phyloP scores from a whole-genome alignment of 208 protist genomes.

The Leishmania tarentolae region DNA sequence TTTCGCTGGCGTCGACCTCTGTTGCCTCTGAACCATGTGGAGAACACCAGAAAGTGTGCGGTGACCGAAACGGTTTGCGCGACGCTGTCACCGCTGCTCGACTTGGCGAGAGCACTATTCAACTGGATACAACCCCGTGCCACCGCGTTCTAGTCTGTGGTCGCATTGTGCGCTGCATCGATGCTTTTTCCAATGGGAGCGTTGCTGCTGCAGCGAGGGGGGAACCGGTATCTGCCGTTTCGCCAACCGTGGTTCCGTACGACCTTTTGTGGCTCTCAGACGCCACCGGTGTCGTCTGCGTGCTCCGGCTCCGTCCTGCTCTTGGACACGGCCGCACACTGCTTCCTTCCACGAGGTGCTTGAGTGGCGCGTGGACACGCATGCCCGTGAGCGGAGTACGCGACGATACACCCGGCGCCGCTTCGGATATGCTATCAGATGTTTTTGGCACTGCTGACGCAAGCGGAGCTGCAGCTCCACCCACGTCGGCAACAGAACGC shows the following conservation, averaged over 20 bases:
- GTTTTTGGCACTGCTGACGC: neutral
- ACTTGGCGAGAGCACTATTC: constrained; percentile 43
- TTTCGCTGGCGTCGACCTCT: neutral
- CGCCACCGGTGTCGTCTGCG: constrained; percentile 22
- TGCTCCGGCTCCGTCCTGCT: constrained; percentile 8
- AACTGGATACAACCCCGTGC: constrained; percentile 45
- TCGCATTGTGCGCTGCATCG: constrained; percentile 45
- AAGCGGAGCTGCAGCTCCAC: neutral
- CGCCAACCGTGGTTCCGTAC: neutral
- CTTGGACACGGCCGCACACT: neutral
- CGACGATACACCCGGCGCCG: neutral
- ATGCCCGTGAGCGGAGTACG: neutral
- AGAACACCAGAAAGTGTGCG: neutral
- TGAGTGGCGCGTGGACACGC: neutral
- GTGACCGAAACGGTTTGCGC: neutral
- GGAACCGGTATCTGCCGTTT: neutral
- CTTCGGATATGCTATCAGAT: neutral
- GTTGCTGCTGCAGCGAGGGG: constrained; percentile 1
- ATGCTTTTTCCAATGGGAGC: constrained; percentile 25
- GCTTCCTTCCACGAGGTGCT: neutral
- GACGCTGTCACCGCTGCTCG: constrained; percentile 12
- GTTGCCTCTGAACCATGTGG: neutral
- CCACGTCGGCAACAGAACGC: neutral
- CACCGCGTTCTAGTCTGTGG: constrained; percentile 44
- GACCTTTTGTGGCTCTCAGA: constrained; percentile 28